phyloP scores from a whole-genome alignment of 768 basidiomycete genomes.

The Mycena latifolia region DNA sequence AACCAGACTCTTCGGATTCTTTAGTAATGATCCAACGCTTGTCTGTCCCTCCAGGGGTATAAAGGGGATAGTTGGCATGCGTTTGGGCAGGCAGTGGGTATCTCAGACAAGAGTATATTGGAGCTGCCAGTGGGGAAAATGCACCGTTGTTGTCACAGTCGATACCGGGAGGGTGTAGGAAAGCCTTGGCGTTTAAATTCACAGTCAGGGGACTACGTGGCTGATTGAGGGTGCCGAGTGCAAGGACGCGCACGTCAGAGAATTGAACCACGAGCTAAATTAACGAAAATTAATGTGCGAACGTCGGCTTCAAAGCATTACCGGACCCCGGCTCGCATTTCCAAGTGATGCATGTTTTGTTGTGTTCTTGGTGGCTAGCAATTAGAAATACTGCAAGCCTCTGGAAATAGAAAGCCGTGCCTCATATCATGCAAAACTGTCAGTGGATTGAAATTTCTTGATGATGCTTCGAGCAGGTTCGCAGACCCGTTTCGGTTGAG shows the following conservation, averaged over 20 bases:
- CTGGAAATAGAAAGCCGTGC: conserved; percentile 51
- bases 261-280: conserved; percentile 76
- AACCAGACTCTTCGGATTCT: conserved; percentile 67
- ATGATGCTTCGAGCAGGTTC: conserved; percentile 76
- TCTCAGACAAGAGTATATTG: conserved; percentile 57
- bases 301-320: conserved; percentile 17
- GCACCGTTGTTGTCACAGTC: conserved; percentile 45
- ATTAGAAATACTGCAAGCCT: not conserved
- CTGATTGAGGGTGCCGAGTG: conserved; percentile 72
- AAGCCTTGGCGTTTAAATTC: conserved; percentile 76
- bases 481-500: conserved; percentile 82
- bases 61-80: conserved; percentile 78
- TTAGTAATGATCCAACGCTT: conserved; percentile 69
- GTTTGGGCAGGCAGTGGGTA: conserved; percentile 68
- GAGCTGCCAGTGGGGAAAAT: conserved; percentile 17
- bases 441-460: conserved; percentile 76
- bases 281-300: conserved; percentile 8
- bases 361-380: conserved; percentile 63
- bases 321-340: conserved; percentile 74
- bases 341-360: conserved; percentile 74
- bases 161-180: conserved; percentile 80
- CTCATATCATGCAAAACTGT: conserved; percentile 82
- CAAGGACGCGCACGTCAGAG: conserved; percentile 79
- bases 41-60: conserved; percentile 78
- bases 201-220: conserved; percentile 68